Evolutionary conservation across 331 rosid genomes (phyloP), one percentile per base, ranked within the genome.

Genomic region (Quercus phellos): DNA sequence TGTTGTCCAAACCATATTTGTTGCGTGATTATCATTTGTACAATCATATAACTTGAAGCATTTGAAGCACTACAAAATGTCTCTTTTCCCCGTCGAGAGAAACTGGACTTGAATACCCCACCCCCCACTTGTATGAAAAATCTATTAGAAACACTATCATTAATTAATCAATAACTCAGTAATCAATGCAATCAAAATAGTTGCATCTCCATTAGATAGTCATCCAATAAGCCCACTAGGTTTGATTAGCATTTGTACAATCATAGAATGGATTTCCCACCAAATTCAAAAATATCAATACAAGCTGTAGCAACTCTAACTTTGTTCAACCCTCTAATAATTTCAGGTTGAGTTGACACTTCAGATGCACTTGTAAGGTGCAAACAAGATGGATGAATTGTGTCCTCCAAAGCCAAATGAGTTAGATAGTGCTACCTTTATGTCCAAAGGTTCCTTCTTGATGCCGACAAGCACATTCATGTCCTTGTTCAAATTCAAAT

Each of bases 401-500:
- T 80, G 83, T 26, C 83, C 83, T 1, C 83, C 79, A 55, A 74
- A 80, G 29, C 83, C 79, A 13, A 67, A 68, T 22, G 79, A 80
- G 55, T 80, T 80, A 67, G 83, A 68, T 50, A 68, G 34, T 67
- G 83, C 79, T 29, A 63, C 76, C 72, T 55, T 74, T 9, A 74
- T 80, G 55, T 67, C 51, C 75, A 80, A 43, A 21, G 70, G 46
- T 67, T 80, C 83, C 56, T 80, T 80, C 78, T 24, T n/a, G 10
- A 12, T 8, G 32, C 82, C 82, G 2, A 60, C 72, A 11, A 71
- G 42, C 53, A 71, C 34, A 54, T 56, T 60, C 38, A 60, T 51
- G 55, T 78, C 82, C 77, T 78, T 55, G 0, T 16, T 56, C 69
- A 70, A 10, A 32, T 30, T 35, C 55, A 27, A 58, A 6, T 4